phyloP scores from a whole-genome alignment of 2,329 filamentous ascomycete genomes.

The Microsporum audouinii region DNA sequence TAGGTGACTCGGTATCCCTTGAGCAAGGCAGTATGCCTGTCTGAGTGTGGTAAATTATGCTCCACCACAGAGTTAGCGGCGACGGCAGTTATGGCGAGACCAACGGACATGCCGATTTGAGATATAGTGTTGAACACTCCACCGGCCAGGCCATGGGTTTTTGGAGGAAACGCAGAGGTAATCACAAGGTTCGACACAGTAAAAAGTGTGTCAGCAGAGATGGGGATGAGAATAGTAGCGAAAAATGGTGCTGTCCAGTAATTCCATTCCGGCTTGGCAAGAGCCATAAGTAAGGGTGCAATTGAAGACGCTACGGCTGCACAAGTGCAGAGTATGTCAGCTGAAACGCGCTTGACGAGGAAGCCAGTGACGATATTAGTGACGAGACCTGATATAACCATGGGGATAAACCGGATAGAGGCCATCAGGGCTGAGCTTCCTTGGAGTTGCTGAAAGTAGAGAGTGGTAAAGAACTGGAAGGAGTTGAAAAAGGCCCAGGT shows the following conservation, averaged over 20 bases:
- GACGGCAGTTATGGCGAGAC: slow-evolving; percentile 42
- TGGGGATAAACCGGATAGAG: slow-evolving; percentile 39
- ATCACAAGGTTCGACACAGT: slow-evolving; percentile 47
- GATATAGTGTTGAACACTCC: slow-evolving; percentile 50
- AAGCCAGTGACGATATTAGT: slow-evolving; percentile 13
- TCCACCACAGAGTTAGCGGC: slow-evolving; percentile 23
- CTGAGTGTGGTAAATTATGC: not conserved
- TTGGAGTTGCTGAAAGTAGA: slow-evolving; percentile 43
- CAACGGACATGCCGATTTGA: slow-evolving; percentile 46
- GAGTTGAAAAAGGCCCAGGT: slow-evolving; percentile 35
- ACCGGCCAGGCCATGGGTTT: slow-evolving; percentile 49
- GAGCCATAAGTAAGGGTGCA: slow-evolving; percentile 13
- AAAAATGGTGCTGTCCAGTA: slow-evolving; percentile 14
- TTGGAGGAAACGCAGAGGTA: slow-evolving; percentile 42
- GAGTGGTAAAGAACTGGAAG: not conserved
- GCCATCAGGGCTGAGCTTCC: slow-evolving; percentile 36
- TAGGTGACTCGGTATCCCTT: slow-evolving; percentile 13
- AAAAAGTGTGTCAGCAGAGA: slow-evolving; percentile 12
- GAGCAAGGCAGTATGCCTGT: slow-evolving; percentile 25
- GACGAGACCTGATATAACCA: slow-evolving; percentile 29
- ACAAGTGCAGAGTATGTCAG: slow-evolving; percentile 8
- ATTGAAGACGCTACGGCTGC: slow-evolving; percentile 8
- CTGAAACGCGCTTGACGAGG: slow-evolving; percentile 9
- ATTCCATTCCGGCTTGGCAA: slow-evolving; percentile 5
- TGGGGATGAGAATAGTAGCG: slow-evolving; percentile 8